Percentiles rank a stretch among this genome's conserved stretches.
These are phyloP conservation scores for Agroathelia rolfsii DNA, from an alignment of 1,284 basidiomycete genomes.

Conservation along the genomic window DNA sequence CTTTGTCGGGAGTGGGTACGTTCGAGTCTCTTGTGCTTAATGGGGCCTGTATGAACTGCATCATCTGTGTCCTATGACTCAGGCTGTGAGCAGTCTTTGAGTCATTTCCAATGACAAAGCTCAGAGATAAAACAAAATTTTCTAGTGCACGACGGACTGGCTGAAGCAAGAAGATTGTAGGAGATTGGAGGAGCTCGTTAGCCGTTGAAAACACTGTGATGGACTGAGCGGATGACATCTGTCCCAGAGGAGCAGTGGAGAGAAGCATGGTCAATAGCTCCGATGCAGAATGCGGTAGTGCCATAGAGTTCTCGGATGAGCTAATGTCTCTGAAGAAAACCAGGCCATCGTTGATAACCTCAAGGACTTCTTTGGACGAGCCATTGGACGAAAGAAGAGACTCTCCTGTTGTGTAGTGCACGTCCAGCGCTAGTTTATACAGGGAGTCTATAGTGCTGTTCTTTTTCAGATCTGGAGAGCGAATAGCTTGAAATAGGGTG, in stretches of 20 bases:
- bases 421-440: conserved; percentile 51
- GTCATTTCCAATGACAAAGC: conserved; percentile 53
- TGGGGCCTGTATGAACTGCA: conserved; percentile 50
- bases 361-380: conserved; percentile 40
- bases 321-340: conserved; percentile 21
- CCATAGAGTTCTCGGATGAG: conserved; percentile 16
- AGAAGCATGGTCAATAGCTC: too few relatives aligned
- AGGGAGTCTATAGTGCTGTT: conserved; percentile 57
- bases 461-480: conserved; percentile 41
- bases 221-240: conserved; percentile 49
- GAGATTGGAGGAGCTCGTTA: conserved; percentile 41
- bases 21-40: conserved; percentile 47
- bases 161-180: too few relatives aligned
- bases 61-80: conserved; percentile 60
- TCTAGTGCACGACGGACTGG: conserved; percentile 52
- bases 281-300: conserved; percentile 40
- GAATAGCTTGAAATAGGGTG: conserved; percentile 37
- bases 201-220: conserved; percentile 43
- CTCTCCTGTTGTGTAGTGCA: conserved; percentile 48
- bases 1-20: conserved; percentile 48
- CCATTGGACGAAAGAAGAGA: conserved; percentile 43
- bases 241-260: conserved; percentile 47
- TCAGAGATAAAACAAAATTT: conserved; percentile 46
- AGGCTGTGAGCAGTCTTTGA: conserved; percentile 49
- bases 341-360: conserved; percentile 35